Conservation (phyloP, 495 filamentous ascomycete genomes). For the Endocarpon pusillum region DNA sequence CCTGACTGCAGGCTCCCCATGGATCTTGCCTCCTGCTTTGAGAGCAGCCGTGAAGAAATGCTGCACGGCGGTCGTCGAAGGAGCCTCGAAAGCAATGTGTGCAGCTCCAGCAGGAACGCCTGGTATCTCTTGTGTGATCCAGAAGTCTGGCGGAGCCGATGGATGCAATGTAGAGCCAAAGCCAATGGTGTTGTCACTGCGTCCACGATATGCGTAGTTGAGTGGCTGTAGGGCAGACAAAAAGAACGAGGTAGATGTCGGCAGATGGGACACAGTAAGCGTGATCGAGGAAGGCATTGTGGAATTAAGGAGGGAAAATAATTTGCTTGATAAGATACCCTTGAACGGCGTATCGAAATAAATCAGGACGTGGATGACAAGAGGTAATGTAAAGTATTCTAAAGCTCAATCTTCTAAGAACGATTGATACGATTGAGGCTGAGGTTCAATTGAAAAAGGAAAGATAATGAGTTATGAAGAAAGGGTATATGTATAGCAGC, state of each 20-base stretch:
- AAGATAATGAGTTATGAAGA: too few species aligned
- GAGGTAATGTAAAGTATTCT: too few species aligned
- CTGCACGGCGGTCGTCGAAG: slow-evolving; percentile 32
- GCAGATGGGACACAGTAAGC: slow-evolving; percentile 56
- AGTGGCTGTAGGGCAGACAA: slow-evolving; percentile 57
- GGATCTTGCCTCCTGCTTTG: slow-evolving; percentile 37
- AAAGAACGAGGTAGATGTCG: slow-evolving; percentile 66
- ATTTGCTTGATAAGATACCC: neutral
- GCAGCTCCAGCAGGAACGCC: slow-evolving; percentile 31
- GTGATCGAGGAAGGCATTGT: slow-evolving; percentile 41
- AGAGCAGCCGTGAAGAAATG: slow-evolving; percentile 43
- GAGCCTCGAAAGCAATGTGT: slow-evolving; percentile 41
- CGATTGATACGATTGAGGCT: too few species aligned
- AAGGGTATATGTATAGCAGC: too few species aligned
- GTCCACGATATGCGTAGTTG: slow-evolving; percentile 50
- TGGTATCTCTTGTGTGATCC: slow-evolving; percentile 36
- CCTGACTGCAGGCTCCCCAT: slow-evolving; percentile 36
- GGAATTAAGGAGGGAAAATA: neutral
- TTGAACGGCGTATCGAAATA: too few species aligned
- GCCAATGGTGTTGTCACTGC: slow-evolving; percentile 33
- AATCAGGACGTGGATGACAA: too few species aligned
- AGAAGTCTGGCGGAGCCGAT: slow-evolving; percentile 38
- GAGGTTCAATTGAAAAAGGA: too few species aligned
- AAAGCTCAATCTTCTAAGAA: too few species aligned
- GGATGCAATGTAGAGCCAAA: slow-evolving; percentile 29